Conservation (phyloP, 306 rosid species). For the Senna tora region DNA sequence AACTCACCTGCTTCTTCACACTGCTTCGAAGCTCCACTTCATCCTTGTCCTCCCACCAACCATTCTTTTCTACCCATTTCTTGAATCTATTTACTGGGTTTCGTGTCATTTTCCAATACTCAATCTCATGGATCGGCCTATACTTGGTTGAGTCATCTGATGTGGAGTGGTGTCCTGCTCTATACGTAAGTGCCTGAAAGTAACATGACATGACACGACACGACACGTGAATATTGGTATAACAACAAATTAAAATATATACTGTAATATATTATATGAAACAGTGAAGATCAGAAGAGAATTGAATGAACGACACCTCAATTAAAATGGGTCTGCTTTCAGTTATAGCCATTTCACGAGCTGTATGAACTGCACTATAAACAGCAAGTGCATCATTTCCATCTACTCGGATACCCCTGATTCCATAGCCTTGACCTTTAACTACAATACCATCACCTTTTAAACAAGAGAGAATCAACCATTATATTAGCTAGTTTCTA, state of each 20-base stretch:
- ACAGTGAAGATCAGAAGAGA: no score
- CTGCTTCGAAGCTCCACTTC: conserved; percentile 58
- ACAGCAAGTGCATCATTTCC: conserved; percentile 83
- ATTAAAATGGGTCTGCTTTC: conserved; percentile 68
- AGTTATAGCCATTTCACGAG: conserved; percentile 61
- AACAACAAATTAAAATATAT: background rate
- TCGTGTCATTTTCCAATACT: conserved; percentile 62
- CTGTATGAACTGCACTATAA: conserved; percentile 58
- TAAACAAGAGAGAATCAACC: conserved; percentile 23
- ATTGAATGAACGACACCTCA: conserved; percentile 67
- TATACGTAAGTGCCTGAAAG: conserved; percentile 64
- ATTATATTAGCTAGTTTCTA: no score
- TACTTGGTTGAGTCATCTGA: conserved; percentile 84
- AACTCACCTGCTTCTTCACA: conserved; percentile 59
- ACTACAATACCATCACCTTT: conserved; percentile 80
- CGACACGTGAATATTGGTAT: no score
- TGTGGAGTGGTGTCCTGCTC: conserved; percentile 88
- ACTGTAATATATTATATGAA: conserved; percentile 2
- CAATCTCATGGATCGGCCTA: conserved; percentile 58
- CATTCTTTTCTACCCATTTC: conserved; percentile 60
- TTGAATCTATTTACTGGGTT: conserved; percentile 67
- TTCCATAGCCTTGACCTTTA: conserved; percentile 72
- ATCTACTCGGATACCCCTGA: conserved; percentile 67
- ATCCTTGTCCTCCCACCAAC: conserved; percentile 61
- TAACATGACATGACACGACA: conserved; percentile 29